Evolutionary conservation across 768 basidiomycete species (phyloP).

Genomic region (Mycena haematopus): DNA sequence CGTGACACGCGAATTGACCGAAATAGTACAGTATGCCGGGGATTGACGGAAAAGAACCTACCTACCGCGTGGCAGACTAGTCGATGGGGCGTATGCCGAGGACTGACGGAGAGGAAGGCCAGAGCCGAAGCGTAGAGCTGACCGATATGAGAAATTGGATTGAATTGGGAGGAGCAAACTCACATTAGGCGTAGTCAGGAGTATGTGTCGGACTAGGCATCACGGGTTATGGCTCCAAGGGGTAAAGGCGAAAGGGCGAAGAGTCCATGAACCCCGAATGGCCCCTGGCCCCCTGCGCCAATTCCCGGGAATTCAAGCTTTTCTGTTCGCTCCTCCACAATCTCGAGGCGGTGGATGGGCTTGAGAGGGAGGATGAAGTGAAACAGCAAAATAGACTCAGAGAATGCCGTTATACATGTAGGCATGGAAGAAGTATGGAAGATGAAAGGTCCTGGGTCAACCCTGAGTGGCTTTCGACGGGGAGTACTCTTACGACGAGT

Average conservation of each 20-base stretch:
- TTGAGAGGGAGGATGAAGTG: not conserved
- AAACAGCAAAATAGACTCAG: constrained; percentile 7
- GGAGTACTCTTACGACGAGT: too few relatives aligned
- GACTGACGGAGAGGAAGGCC: constrained; percentile 45
- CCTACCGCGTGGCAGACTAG: too few relatives aligned
- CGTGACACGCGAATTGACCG: too few relatives aligned
- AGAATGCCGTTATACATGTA: not conserved
- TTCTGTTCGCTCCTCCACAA: not conserved
- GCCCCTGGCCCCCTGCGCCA: constrained; percentile 29
- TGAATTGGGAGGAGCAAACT: not conserved
- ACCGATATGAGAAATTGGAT: constrained; percentile 26
- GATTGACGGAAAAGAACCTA: too few relatives aligned
- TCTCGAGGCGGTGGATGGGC: not conserved
- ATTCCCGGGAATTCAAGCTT: not conserved
- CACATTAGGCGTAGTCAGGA: constrained; percentile 25
- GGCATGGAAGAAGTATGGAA: too few relatives aligned
- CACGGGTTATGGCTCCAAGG: constrained; percentile 33
- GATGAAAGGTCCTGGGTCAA: too few relatives aligned
- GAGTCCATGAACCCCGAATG: constrained; percentile 56
- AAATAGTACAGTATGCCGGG: too few relatives aligned
- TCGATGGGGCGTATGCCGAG: constrained; percentile 44
- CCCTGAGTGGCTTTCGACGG: too few relatives aligned
- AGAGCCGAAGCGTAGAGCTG: constrained; percentile 49
- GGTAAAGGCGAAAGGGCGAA: constrained; percentile 52
- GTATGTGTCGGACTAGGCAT: too few relatives aligned